Percentiles rank a stretch among this genome's conserved stretches.
These are phyloP conservation scores for Solidago caesia DNA, from an alignment of 129 eudicot genomes.

Conservation along the genomic window DNA sequence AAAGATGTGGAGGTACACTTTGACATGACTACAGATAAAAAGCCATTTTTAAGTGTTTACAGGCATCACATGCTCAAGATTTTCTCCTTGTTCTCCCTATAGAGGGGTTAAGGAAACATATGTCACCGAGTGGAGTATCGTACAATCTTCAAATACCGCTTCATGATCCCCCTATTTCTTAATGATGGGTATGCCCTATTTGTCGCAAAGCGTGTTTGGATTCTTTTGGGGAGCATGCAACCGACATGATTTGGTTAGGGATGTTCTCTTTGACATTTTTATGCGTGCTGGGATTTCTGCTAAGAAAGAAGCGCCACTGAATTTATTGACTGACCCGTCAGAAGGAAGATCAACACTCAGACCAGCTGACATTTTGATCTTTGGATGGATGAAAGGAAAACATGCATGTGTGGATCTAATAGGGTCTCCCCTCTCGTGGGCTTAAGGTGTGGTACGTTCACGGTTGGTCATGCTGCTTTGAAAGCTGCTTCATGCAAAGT, in stretches of 20 bases:
- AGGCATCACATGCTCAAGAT: neutral
- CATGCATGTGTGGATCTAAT: too few species aligned
- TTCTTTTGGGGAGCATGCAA: neutral
- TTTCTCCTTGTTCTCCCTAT: neutral
- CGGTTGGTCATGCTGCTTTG: too few species aligned
- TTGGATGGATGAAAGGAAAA: too few species aligned
- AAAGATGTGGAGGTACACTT: neutral
- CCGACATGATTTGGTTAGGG: constrained; percentile 1
- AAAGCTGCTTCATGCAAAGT: too few species aligned
- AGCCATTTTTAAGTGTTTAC: neutral
- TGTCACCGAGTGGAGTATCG: neutral
- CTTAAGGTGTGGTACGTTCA: too few species aligned
- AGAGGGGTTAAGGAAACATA: neutral
- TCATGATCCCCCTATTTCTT: too few species aligned
- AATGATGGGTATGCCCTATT: too few species aligned
- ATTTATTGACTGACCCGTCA: neutral
- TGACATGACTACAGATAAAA: neutral
- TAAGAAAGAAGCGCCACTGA: neutral
- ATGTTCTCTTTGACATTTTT: neutral
- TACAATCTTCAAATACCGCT: too few species aligned
- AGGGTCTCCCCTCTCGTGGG: too few species aligned
- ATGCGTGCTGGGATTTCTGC: neutral
- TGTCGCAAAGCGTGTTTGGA: too few species aligned
- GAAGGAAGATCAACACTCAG: neutral
- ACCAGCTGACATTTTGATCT: neutral